A percentile compares a stretch with the other conserved stretches of the same genome.
Evolutionary conservation across 2,329 filamentous ascomycete genomes (phyloP).

Genomic region (Sphaerulina vaccinii): DNA sequence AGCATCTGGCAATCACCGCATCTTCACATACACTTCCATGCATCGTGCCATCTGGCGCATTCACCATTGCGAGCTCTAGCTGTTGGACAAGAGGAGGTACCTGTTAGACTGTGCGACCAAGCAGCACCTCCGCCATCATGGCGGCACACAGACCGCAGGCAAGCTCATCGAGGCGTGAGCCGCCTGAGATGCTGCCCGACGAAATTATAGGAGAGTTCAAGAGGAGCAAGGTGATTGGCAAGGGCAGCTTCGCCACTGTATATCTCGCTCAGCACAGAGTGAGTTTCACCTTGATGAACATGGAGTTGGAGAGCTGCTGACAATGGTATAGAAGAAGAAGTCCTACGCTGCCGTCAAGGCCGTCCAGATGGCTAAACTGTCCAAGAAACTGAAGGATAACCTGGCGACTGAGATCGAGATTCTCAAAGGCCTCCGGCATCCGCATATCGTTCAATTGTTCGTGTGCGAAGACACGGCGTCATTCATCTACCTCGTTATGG

Average conservation of each 20-base stretch:
- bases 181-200: conserved; percentile 38
- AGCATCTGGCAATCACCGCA: not conserved
- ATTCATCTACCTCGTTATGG: conserved; percentile 97
- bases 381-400: conserved; percentile 95
- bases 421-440: conserved; percentile 87
- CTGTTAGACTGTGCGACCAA: conserved; percentile 6
- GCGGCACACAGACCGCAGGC: conserved; percentile 29
- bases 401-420: conserved; percentile 94
- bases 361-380: conserved; percentile 84
- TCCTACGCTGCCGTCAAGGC: conserved; percentile 94
- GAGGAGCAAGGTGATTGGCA: conserved; percentile 86
- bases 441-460: conserved; percentile 94
- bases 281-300: conserved; percentile 8
- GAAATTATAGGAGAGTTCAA: conserved; percentile 70
- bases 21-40: conserved; percentile 13
- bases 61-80: conserved; percentile 17
- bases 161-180: conserved; percentile 38
- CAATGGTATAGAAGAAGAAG: conserved; percentile 59
- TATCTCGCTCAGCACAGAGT: conserved; percentile 54
- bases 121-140: conserved; percentile 27
- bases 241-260: conserved; percentile 96
- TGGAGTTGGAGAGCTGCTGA: conserved; percentile 16
- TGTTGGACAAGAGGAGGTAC: conserved; percentile 17
- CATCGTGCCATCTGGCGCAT: conserved; percentile 14
- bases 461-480: conserved; percentile 84